Percentiles rank a stretch among this genome's conserved stretches.
phyloP scores from a whole-genome alignment of 345 rosid genomes.

The Diplotaxis tenuifolia region DNA sequence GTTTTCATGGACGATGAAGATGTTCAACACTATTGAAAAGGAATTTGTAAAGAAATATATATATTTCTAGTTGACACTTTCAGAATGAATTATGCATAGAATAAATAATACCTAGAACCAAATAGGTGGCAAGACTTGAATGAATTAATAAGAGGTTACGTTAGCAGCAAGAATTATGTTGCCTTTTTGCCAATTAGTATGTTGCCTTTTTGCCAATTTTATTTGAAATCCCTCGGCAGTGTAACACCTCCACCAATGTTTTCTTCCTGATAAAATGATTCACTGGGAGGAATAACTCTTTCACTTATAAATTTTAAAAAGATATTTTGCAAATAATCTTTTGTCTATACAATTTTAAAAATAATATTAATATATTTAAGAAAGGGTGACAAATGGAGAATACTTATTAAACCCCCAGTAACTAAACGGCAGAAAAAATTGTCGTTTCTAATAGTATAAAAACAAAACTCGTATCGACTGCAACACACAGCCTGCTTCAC shows the following conservation, averaged over 20 bases:
- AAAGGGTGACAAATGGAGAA: neutral
- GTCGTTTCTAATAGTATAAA: constrained; percentile 31
- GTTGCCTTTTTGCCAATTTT: neutral
- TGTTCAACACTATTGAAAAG: no score
- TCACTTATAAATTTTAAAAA: neutral
- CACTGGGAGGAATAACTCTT: neutral
- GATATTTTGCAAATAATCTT: neutral
- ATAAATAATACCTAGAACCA: neutral
- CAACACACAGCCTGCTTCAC: constrained; percentile 21
- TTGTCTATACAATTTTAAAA: neutral
- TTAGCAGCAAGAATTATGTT: constrained; percentile 6
- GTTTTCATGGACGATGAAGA: no score
- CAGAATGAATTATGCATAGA: neutral
- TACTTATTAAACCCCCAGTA: constrained; percentile 6
- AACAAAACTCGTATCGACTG: constrained; percentile 17
- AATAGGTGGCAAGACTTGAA: constrained; percentile 7
- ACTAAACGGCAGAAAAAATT: constrained; percentile 1
- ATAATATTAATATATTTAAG: neutral
- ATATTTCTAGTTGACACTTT: neutral
- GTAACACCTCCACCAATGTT: constrained; percentile 19
- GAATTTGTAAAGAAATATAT: neutral
- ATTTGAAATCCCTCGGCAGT: neutral
- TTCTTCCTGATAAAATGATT: constrained; percentile 15
- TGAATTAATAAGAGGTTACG: neutral
- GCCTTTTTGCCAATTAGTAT: neutral